Base-by-base conservation (phyloP, 2,329 filamentous ascomycete species). In the Laburnicola sp. region DNA sequence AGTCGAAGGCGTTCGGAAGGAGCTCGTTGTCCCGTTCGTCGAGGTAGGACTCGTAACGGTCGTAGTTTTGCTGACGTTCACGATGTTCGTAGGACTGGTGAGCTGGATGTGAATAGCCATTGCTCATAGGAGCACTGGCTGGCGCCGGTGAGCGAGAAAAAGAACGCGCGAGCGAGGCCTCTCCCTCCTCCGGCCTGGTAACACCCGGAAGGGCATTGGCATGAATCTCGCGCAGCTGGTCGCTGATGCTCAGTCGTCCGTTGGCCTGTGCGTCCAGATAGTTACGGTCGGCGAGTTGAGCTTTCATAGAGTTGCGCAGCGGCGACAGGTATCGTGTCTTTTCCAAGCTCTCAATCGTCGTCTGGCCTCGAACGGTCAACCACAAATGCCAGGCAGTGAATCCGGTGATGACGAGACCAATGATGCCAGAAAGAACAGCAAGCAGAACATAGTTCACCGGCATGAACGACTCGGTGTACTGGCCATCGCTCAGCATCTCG, bases 321-420 rank as follows among this genome's bases (percentile, higher is more conserved):
- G 91, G 90, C 7, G 88, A 91, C 6, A 96, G 82, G 74, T 99
- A 99, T 48, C 94, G 84, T 2, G 93, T 97, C 78, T 94, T 97
- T 74, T 99, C 94, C 53, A 99, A 78, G 64, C 88, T 96, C 72
- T 99, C 94, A 52, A 99, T 97, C 2, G 94, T 99, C 1, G 94
- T 99, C 74, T 95, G 86, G 3, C 90, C 91, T 25, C 83, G 82
- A 47, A 82, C 76, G 1, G 90, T 89, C 1, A 99, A 81, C 70
- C 88, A 84, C 49, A 97, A 81, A 77, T 99, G 94, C 92, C 94
- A 99, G 1, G 77, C 82, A 0, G 92, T 96, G 68, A 99, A 99
- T 0, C 89, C 91, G 9, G 86, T 86, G 21, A 99, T 80, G 1
- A 97, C 93, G 6, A 99, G 74, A 0, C 90, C 91, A 55, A 99